Base-by-base conservation (phyloP, 441 rosid species). In the Eruca vesicaria region DNA sequence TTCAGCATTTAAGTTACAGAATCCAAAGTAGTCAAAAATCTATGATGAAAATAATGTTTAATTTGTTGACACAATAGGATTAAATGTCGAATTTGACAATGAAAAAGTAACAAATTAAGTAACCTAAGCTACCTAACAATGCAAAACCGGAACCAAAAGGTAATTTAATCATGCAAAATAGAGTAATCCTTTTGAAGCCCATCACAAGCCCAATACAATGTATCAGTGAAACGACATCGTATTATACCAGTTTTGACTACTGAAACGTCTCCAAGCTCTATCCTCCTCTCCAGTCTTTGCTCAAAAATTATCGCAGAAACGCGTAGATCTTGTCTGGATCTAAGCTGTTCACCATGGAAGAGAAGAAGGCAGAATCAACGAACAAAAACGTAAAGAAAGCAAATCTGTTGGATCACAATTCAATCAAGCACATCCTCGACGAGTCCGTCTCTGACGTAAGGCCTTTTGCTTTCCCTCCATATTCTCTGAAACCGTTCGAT, bases 371-470 rank as follows among this genome's bases (percentile, higher is more conserved):
- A 57, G 90, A 87, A 69, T 81, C 76, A 69, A 81, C 80, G 14
- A 82, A 63, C 78, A 87, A 89, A 69, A 88, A 75, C 65, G 84
- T 84, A 21, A 95, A 88, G 90, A 93, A 93, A 80, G 84, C 94
- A 41, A 95, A 93, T 84, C 92, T 93, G 38, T 75, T 93, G 66
- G 99, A 95, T 82, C 98, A 93, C 82, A 79, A 91, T 86, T 91
- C 98, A 38, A 87, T 95, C 87, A 95, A 95, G 79, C 95, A 95
- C 86, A 64, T 86, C 69, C 98, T 93, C 53, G 99, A 95, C 69
- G 99, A 95, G 79, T 85, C 96, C 61, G 96, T 87, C 68, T 75
- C 97, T n/a, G 96, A 93, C 88, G 99, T 95, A 82, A 74, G 63
- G 2, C 38, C 75, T 55, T 72, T 66, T 15, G 29, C 10, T 53